phyloP scores from a whole-genome alignment of 192 early-diverging fungal genomes.

The Backusella circina region DNA sequence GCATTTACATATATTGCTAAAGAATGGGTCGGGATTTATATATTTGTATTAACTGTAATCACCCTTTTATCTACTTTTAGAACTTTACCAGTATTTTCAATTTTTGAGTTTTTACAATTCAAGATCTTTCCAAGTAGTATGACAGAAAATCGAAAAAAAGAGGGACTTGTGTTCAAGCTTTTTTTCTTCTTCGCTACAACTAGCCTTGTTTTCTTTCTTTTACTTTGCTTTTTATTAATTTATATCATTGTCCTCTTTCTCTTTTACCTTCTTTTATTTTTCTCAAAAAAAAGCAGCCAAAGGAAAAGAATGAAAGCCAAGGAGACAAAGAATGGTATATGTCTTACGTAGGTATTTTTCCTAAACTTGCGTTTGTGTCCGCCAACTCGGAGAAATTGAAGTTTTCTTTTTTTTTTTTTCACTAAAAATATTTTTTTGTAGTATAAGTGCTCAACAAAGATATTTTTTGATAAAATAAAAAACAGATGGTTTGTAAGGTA shows the following conservation, averaged over 20 bases:
- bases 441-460: not conserved
- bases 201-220: not conserved
- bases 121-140: not conserved
- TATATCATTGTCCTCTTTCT: not conserved
- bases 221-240: not conserved
- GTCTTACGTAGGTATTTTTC: not conserved
- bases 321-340: not conserved
- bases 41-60: not conserved
- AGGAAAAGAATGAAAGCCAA: not conserved
- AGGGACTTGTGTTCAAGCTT: not conserved
- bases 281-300: not conserved
- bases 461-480: not conserved
- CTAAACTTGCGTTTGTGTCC: not conserved
- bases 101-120: not conserved
- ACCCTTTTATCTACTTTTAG: not conserved
- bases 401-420: not conserved
- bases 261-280: not conserved
- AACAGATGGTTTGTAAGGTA: too few relatives aligned
- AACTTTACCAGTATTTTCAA: not conserved
- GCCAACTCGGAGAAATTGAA: not conserved
- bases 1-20: not conserved
- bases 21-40: not conserved
- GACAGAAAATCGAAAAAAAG: not conserved
- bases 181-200: not conserved
- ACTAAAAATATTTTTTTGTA: not conserved